Evolutionary conservation across 257 asterid genomes (phyloP).

Genomic region (Solanum boliviense): DNA sequence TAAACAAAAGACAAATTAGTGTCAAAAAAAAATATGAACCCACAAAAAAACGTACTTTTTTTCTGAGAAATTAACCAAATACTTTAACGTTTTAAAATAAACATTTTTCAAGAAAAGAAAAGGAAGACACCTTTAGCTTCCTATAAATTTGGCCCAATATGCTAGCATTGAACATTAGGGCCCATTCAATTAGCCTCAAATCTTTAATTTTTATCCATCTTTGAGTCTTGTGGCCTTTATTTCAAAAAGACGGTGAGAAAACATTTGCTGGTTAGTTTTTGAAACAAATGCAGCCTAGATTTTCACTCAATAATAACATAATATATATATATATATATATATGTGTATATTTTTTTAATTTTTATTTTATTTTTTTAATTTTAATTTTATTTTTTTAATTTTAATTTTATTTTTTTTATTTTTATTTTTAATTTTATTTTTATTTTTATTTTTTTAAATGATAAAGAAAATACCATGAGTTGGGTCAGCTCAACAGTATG

Average conservation of each 20-base stretch:
- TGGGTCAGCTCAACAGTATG: background rate
- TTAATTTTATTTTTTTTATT: too few species aligned
- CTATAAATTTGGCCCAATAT: background rate
- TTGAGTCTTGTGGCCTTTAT: background rate
- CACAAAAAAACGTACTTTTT: too few species aligned
- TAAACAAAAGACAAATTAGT: too few species aligned
- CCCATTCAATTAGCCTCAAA: background rate
- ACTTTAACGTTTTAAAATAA: too few species aligned
- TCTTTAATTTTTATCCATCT: background rate
- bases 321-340: background rate
- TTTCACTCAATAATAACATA: background rate
- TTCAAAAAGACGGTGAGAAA: background rate
- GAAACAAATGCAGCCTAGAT: background rate
- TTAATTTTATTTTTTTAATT: too few species aligned
- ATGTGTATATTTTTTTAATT: too few species aligned
- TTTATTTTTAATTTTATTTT: too few species aligned
- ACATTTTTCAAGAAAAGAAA: too few species aligned
- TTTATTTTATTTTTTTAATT: too few species aligned
- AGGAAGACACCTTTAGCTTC: background rate
- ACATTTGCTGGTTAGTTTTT: background rate
- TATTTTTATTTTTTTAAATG: background rate
- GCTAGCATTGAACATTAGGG: background rate
- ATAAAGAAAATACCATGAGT: background rate
- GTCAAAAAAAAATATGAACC: too few species aligned
- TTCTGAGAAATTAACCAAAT: too few species aligned